Evolutionary conservation across 2,329 filamentous ascomycete genomes (phyloP), one percentile per base, ranked within the genome.

Genomic region (Pseudogymnoascus sp.): DNA sequence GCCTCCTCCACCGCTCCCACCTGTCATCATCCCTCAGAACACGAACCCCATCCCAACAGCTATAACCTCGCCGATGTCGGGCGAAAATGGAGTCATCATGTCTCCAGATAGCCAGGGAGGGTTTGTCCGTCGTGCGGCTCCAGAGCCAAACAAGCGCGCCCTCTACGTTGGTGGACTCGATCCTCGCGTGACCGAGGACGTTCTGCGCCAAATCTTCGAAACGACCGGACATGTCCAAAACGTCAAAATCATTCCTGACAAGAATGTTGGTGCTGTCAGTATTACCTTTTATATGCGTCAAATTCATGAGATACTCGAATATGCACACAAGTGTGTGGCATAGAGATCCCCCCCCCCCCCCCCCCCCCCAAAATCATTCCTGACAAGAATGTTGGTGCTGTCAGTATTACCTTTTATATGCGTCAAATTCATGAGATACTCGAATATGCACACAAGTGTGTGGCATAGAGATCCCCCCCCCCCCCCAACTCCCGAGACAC

Each of bases 301-400:
- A 65, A 66, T 66, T 62, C 61, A 67, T 62, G 65, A 65, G 66
- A 68, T 64, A 64, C 67, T 60, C 62, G 38, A 50, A 56, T 33
- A 61, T 59, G 60, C 66, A 63, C 65, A 65, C 37, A 64, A 66
- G 66, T 68, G 63, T 65, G 63, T 66, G 64, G 64, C 37, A 61
- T 67, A 47, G 64, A 64, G 65, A 67, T 69, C 69, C 67, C 50
- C 65, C 65, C 60, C 50, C 67, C 66, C n/a, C n/a, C n/a, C n/a
- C n/a, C n/a, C n/a, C n/a, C n/a, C n/a, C n/a, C n/a, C 75, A 99
- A 99, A 83, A 97, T 99, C 74, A 99, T 99, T 75, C 94, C 94
- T 61, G 94, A 99, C 82, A 99, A 99, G 84, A 99, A 97, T 78
- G 92, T 96, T 80, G 84, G 91, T 86, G 72, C 73, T 66, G 73